phyloP scores from a whole-genome alignment of 2,329 filamentous ascomycete species.

The Apiospora malaysiana region DNA sequence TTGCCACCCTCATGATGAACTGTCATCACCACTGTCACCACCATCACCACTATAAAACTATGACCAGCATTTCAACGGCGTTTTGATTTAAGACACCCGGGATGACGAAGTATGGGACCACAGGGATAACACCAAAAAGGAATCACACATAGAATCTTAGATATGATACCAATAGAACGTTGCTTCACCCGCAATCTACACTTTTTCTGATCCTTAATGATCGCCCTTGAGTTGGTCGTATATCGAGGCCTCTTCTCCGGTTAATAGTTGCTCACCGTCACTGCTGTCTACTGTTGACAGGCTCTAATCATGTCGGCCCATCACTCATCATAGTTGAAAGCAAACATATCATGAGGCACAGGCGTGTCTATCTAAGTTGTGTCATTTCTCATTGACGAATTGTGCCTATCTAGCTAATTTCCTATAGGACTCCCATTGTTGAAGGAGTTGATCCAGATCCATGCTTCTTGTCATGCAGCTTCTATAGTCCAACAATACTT shows the following conservation, averaged over 20 bases:
- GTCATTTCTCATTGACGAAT: not conserved
- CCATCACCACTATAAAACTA: not conserved
- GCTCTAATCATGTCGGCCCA: not conserved
- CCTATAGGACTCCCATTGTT: not conserved
- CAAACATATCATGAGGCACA: not conserved
- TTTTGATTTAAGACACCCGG: not conserved
- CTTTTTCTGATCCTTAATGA: no score
- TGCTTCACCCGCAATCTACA: not conserved
- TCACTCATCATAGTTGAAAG: not conserved
- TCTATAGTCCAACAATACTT: no score
- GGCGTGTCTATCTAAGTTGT: not conserved
- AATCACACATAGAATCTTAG: constrained; percentile 3
- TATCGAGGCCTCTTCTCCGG: no score
- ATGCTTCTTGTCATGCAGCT: not conserved
- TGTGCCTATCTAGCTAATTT: not conserved
- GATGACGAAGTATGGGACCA: not conserved
- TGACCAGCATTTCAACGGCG: not conserved
- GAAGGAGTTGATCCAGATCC: not conserved
- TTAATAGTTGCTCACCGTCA: no score
- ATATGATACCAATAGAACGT: constrained; percentile 19
- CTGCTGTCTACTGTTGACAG: no score
- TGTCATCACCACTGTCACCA: no score
- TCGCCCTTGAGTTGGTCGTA: not conserved
- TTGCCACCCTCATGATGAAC: not conserved
- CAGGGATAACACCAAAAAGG: not conserved